Evolutionary conservation across 1,284 basidiomycete species (phyloP).

Genomic region (Naganishia sp.): DNA sequence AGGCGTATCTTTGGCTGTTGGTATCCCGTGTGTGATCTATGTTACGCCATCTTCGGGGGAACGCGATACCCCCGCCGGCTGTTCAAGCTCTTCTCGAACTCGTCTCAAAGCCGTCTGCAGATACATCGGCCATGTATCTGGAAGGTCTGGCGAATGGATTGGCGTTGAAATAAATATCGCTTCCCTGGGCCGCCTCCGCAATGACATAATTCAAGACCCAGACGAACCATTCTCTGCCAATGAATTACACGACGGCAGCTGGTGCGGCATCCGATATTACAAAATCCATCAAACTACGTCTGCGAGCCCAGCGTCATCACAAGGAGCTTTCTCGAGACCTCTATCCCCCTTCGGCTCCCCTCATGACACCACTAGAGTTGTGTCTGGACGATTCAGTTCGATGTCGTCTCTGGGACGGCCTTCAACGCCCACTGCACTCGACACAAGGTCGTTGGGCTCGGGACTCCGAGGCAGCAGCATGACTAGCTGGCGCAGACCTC

Average conservation of each 20-base stretch:
- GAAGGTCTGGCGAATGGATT: constrained; percentile 81
- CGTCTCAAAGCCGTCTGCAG: constrained; percentile 75
- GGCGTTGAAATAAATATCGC: constrained; percentile 79
- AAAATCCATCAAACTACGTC: neutral
- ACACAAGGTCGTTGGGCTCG: neutral
- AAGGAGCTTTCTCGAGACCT: neutral
- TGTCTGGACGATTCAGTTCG: neutral
- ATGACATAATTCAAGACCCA: neutral
- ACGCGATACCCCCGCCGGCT: neutral
- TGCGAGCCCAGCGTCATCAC: neutral
- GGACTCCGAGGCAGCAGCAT: constrained; percentile 4
- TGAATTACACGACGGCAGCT: constrained; percentile 18
- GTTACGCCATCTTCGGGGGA: constrained; percentile 46
- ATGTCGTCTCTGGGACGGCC: neutral
- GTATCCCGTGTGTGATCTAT: constrained; percentile 87
- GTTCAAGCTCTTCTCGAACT: constrained; percentile 1
- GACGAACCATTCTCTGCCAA: neutral
- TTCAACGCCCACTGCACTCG: neutral
- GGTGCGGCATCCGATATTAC: constrained; percentile 20
- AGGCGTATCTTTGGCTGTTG: constrained; percentile 77
- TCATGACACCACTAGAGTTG: neutral
- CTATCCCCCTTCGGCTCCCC: constrained; percentile 1
- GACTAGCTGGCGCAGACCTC: neutral
- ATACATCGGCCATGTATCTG: constrained; percentile 80
- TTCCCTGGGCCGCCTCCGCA: neutral